Evolutionary conservation across 2,329 filamentous ascomycete genomes (phyloP).

Genomic region (Cucurbitaria berberidis): DNA sequence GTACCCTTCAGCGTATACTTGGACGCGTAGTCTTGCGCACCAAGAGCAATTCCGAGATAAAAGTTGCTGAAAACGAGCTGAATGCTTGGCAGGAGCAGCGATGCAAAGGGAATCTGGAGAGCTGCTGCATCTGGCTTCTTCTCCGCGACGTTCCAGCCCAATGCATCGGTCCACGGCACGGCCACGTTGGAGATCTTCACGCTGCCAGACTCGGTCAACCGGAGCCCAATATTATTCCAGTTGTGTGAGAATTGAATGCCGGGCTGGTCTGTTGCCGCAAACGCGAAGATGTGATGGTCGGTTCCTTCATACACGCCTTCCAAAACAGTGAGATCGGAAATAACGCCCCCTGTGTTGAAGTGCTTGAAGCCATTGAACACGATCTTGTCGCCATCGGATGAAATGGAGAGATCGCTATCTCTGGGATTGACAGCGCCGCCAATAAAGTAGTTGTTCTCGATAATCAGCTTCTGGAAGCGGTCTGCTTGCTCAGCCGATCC

Average conservation of each 20-base stretch:
- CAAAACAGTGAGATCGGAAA: constrained; percentile 69
- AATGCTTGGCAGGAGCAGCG: constrained; percentile 66
- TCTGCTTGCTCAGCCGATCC: constrained; percentile 67
- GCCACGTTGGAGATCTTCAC: constrained; percentile 65
- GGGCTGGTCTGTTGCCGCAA: constrained; percentile 63
- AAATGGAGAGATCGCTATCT: constrained; percentile 66
- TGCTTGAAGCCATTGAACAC: constrained; percentile 68
- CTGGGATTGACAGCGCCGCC: constrained; percentile 70
- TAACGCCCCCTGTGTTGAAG: constrained; percentile 71
- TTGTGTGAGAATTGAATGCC: constrained; percentile 65
- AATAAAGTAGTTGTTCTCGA: constrained; percentile 69
- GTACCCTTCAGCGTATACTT: constrained; percentile 64
- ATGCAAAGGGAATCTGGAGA: constrained; percentile 61
- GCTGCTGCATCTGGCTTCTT: constrained; percentile 60
- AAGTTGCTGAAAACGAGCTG: constrained; percentile 72
- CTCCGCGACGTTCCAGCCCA: constrained; percentile 63
- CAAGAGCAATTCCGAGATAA: constrained; percentile 68
- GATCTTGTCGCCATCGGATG: constrained; percentile 59
- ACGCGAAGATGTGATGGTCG: constrained; percentile 66
- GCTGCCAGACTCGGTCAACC: constrained; percentile 68
- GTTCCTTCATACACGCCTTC: constrained; percentile 67
- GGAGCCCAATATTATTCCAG: constrained; percentile 69
- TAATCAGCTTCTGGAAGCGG: constrained; percentile 62
- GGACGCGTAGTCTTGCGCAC: constrained; percentile 62
- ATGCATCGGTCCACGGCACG: constrained; percentile 65